Conservation (phyloP, 345 rosid genomes). For the Euclidium syriacum region DNA sequence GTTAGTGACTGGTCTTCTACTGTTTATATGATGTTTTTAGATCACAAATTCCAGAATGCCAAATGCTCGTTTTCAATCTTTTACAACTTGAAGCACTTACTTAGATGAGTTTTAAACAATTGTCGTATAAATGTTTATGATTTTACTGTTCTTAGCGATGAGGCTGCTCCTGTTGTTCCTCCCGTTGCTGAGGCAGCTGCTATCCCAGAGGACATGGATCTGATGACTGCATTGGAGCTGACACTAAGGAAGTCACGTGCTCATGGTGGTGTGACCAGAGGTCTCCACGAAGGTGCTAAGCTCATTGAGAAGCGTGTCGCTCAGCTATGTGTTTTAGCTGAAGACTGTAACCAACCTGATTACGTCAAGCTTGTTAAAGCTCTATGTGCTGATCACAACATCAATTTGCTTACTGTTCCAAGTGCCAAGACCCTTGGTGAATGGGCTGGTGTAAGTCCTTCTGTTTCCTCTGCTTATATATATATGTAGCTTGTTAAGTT, state of each 20-base stretch:
- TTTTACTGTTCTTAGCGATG: slow-evolving; percentile 51
- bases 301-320: slow-evolving; percentile 71
- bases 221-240: slow-evolving; percentile 63
- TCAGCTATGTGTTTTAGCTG: slow-evolving; percentile 65
- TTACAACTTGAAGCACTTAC: no score
- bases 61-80: neutral
- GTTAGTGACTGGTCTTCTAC: neutral
- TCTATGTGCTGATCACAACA: slow-evolving; percentile 67
- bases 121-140: no score
- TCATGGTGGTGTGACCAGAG: slow-evolving; percentile 62
- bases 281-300: slow-evolving; percentile 69
- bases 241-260: slow-evolving; percentile 62
- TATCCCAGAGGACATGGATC: slow-evolving; percentile 61
- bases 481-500: neutral
- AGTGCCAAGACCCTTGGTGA: slow-evolving; percentile 78
- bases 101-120: no score
- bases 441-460: slow-evolving; percentile 81
- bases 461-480: neutral
- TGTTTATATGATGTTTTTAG: neutral
- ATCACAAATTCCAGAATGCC: neutral
- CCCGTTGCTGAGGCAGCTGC: slow-evolving; percentile 40
- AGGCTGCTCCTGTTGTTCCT: slow-evolving; percentile 39
- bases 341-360: slow-evolving; percentile 79
- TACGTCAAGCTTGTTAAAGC: slow-evolving; percentile 66
- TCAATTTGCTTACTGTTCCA: slow-evolving; percentile 50